phyloP scores from a whole-genome alignment of 1,139 yeast genomes.

The Lodderomyces theae region DNA sequence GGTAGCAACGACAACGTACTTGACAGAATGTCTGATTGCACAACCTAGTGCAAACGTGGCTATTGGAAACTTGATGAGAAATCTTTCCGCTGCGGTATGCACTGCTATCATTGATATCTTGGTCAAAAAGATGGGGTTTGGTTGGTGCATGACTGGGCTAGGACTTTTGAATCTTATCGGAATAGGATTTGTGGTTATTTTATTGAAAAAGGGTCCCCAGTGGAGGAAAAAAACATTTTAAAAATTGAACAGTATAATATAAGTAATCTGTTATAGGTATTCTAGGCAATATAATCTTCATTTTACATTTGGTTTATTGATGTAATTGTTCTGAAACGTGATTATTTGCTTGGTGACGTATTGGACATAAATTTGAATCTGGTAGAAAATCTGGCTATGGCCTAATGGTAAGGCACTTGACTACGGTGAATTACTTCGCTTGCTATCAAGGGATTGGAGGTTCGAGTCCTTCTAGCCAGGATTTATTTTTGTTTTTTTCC shows the following conservation, averaged over 20 bases:
- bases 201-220: constrained; percentile 25
- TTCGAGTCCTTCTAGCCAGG: constrained; percentile 16
- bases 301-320: too few species aligned
- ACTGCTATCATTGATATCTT: constrained; percentile 46
- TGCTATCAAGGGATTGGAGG: constrained; percentile 15
- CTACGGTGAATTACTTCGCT: constrained; percentile 10
- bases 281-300: too few species aligned
- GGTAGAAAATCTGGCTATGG: constrained; percentile 10
- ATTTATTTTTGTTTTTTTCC: constrained; percentile 5
- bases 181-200: constrained; percentile 23
- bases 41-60: constrained; percentile 59
- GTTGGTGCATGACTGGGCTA: constrained; percentile 60
- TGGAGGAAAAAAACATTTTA: constrained; percentile 24
- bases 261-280: too few species aligned
- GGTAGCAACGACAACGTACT: constrained; percentile 55
- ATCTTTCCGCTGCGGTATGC: constrained; percentile 55
- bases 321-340: too few species aligned
- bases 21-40: constrained; percentile 51
- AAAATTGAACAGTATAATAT: background rate
- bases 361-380: too few species aligned
- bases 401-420: constrained; percentile 16
- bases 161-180: constrained; percentile 41
- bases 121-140: constrained; percentile 46
- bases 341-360: too few species aligned
- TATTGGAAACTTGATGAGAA: constrained; percentile 53